These are phyloP conservation scores for Wallacemonas sp. DNA, from an alignment of 208 protist genomes.

Conservation along the genomic window DNA sequence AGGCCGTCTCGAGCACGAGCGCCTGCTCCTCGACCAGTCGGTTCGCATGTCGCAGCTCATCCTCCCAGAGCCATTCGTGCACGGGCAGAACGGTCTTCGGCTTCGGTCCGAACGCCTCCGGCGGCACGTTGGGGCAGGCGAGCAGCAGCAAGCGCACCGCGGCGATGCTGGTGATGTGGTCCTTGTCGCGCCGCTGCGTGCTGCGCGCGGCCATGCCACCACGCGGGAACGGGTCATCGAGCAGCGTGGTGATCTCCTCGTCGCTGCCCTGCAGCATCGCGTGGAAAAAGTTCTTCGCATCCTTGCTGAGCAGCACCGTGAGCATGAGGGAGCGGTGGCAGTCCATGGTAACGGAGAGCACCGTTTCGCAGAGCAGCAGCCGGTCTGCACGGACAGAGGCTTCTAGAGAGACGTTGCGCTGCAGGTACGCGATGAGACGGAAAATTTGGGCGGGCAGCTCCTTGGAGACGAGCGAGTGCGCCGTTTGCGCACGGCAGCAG, in stretches of 20 bases:
- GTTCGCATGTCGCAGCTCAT: constrained; percentile 83
- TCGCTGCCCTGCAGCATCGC: constrained; percentile 54
- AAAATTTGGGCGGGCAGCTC: constrained; percentile 65
- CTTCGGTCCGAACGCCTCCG: constrained; percentile 72
- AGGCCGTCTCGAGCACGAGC: constrained; percentile 62
- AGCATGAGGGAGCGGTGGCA: constrained; percentile 54
- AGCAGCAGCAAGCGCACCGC: constrained; percentile 79
- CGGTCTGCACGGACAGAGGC: constrained; percentile 55
- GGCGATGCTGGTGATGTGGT: constrained; percentile 84
- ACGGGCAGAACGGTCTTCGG: constrained; percentile 81
- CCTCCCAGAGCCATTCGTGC: constrained; percentile 89
- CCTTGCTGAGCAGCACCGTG: constrained; percentile 52
- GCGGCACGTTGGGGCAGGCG: constrained; percentile 64
- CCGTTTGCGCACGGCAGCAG: constrained; percentile 66
- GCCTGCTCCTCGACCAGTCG: constrained; percentile 72
- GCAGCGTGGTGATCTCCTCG: constrained; percentile 53
- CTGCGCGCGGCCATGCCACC: constrained; percentile 39
- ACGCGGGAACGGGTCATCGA: constrained; percentile 81
- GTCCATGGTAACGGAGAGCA: constrained; percentile 50
- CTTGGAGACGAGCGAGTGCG: constrained; percentile 49
- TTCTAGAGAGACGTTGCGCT: constrained; percentile 69
- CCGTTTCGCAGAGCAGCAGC: constrained; percentile 75
- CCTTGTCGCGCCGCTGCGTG: constrained; percentile 73
- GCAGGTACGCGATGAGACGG: constrained; percentile 56
- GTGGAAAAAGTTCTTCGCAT: constrained; percentile 70